Evolutionary conservation across 257 asterid species (phyloP).

Genomic region (Nicotiana tomentosiformis): DNA sequence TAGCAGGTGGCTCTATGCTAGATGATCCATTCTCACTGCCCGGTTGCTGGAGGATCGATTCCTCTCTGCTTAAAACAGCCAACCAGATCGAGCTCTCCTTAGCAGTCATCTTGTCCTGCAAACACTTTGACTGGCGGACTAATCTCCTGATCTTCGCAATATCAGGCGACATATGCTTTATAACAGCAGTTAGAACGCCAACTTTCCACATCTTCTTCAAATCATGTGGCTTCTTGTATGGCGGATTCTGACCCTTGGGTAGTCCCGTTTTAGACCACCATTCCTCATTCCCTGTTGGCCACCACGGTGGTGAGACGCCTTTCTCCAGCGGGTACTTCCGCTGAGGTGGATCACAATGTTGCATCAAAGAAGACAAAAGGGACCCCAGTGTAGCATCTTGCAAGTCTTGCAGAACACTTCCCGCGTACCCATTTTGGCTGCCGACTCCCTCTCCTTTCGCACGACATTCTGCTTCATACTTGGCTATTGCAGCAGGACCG

Average conservation of each 20-base stretch:
- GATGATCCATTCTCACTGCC: constrained; percentile 77
- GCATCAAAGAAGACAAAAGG: constrained; percentile 62
- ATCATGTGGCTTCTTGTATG: constrained; percentile 67
- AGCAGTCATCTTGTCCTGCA: constrained; percentile 93
- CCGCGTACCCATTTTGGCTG: constrained; percentile 26
- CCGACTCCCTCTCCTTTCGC: constrained; percentile 29
- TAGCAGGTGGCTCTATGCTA: constrained; percentile 48
- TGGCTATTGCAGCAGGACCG: constrained; percentile 64
- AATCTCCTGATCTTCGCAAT: constrained; percentile 62
- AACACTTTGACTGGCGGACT: constrained; percentile 64
- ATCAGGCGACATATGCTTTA: constrained; percentile 86
- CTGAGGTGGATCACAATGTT: constrained; percentile 68
- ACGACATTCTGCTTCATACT: constrained; percentile 48
- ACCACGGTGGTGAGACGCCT: constrained; percentile 61
- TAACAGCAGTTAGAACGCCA: constrained; percentile 62
- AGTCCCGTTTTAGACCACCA: constrained; percentile 55
- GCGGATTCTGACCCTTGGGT: constrained; percentile 47
- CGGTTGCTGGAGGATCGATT: constrained; percentile 43
- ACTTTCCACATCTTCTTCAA: constrained; percentile 72
- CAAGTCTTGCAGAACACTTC: constrained; percentile 40
- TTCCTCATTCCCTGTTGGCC: constrained; percentile 72
- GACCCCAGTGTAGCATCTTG: constrained; percentile 70
- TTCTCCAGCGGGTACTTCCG: constrained; percentile 57
- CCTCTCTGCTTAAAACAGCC: constrained; percentile 68
- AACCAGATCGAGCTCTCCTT: constrained; percentile 84